Conservation (phyloP, 306 rosid genomes). For the Pueraria montana region DNA sequence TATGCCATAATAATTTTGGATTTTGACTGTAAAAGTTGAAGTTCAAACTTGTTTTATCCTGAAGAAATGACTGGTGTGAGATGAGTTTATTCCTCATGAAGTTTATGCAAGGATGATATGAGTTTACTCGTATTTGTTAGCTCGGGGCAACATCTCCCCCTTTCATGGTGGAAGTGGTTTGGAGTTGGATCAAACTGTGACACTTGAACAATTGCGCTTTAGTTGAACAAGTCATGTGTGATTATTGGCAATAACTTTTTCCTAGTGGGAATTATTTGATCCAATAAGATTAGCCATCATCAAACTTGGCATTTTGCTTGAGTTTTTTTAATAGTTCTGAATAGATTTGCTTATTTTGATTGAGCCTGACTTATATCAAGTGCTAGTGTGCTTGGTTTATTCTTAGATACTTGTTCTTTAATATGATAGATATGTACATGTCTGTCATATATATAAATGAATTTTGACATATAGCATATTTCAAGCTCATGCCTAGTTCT, state of each 20-base stretch:
- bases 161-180: background rate
- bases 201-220: background rate
- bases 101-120: background rate
- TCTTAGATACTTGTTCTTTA: slow-evolving; percentile 25
- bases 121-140: background rate
- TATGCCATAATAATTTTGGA: background rate
- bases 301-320: background rate
- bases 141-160: background rate
- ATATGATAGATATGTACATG: background rate
- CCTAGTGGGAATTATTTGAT: background rate
- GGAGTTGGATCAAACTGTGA: background rate
- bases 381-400: background rate
- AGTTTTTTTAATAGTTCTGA: slow-evolving; percentile 16
- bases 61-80: background rate
- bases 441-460: background rate
- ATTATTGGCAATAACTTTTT: slow-evolving; percentile 1
- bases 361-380: slow-evolving; percentile 14
- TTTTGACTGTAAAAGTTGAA: background rate
- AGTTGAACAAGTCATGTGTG: background rate
- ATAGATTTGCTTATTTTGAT: slow-evolving; percentile 1
- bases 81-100: background rate
- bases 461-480: background rate
- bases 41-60: slow-evolving; percentile 19
- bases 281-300: background rate
- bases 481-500: background rate